phyloP scores from a whole-genome alignment of 179 eudicot species.

The Beta corolliflora region DNA sequence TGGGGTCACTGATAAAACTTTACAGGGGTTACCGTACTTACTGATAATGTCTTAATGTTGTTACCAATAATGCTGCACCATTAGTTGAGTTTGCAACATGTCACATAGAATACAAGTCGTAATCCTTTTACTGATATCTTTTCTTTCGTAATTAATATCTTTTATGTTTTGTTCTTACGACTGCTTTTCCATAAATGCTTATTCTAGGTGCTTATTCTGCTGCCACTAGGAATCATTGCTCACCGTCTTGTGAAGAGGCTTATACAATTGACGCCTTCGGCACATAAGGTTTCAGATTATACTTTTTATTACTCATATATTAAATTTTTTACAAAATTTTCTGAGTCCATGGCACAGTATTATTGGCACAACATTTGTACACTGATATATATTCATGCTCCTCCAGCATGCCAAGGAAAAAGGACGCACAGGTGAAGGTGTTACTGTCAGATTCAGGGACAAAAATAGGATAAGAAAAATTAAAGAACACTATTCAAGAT shows the following conservation, averaged over 20 bases:
- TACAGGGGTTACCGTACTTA: too few species aligned
- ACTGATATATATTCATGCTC: not conserved
- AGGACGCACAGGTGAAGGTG: not conserved
- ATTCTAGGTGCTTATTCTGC: conserved; percentile 70
- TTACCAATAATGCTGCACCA: too few species aligned
- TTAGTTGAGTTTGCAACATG: too few species aligned
- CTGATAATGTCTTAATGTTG: too few species aligned
- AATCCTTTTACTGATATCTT: not conserved
- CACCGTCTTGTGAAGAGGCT: conserved; percentile 72
- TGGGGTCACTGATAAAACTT: too few species aligned
- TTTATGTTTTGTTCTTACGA: not conserved
- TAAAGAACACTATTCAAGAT: too few species aligned
- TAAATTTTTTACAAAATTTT: not conserved
- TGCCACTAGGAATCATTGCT: conserved; percentile 86
- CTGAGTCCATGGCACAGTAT: not conserved
- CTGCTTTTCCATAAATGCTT: conserved; percentile 13
- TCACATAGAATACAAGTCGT: too few species aligned
- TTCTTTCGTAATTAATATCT: not conserved
- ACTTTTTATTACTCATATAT: conserved; percentile 3
- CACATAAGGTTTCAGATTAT: conserved; percentile 56
- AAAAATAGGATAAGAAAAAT: too few species aligned
- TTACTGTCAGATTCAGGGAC: too few species aligned
- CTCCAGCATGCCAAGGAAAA: not conserved
- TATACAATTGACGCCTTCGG: conserved; percentile 70
- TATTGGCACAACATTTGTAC: not conserved